A percentile compares a stretch with the other conserved stretches of the same genome.
These are phyloP conservation scores for Vigna mungo DNA, from an alignment of 306 rosid species.

Conservation along the genomic window DNA sequence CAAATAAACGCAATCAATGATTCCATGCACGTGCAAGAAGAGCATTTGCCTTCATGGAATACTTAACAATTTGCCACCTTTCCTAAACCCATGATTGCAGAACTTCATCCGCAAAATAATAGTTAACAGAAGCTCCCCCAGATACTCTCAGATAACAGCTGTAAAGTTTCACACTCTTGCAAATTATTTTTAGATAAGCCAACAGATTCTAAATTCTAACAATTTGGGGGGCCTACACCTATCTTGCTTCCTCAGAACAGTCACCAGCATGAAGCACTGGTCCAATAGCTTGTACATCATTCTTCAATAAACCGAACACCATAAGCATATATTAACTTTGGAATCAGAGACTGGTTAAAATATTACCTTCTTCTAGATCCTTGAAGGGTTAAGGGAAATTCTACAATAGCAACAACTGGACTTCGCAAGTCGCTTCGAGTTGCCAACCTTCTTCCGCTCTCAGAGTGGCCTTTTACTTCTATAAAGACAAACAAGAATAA, in stretches of 20 bases:
- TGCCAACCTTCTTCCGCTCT: slow-evolving; percentile 54
- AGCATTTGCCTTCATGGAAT: neutral
- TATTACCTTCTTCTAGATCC: slow-evolving; percentile 58
- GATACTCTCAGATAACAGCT: neutral
- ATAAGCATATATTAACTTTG: neutral
- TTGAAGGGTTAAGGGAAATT: slow-evolving; percentile 31
- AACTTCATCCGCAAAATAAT: neutral
- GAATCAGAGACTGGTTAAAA: slow-evolving; percentile 28
- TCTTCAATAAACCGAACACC: neutral
- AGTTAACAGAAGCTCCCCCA: neutral
- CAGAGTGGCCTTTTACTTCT: slow-evolving; percentile 52
- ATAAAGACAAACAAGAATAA: slow-evolving; percentile 5
- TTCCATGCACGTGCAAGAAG: neutral
- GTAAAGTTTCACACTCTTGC: slow-evolving; percentile 4
- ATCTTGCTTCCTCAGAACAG: slow-evolving; percentile 18
- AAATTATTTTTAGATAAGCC: neutral
- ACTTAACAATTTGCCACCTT: slow-evolving; percentile 12
- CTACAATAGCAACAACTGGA: slow-evolving; percentile 48
- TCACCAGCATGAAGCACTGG: slow-evolving; percentile 9
- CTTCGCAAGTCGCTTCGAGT: slow-evolving; percentile 52
- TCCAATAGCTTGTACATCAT: slow-evolving; percentile 16
- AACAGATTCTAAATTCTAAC: slow-evolving; percentile 33
- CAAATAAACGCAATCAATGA: slow-evolving; percentile 8
- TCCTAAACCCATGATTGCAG: neutral
- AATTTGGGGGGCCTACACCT: slow-evolving; percentile 1